Percentiles rank a stretch among this genome's conserved stretches.
These are phyloP conservation scores for Populus hybrid DNA, from an alignment of 441 rosid genomes.

Conservation along the genomic window DNA sequence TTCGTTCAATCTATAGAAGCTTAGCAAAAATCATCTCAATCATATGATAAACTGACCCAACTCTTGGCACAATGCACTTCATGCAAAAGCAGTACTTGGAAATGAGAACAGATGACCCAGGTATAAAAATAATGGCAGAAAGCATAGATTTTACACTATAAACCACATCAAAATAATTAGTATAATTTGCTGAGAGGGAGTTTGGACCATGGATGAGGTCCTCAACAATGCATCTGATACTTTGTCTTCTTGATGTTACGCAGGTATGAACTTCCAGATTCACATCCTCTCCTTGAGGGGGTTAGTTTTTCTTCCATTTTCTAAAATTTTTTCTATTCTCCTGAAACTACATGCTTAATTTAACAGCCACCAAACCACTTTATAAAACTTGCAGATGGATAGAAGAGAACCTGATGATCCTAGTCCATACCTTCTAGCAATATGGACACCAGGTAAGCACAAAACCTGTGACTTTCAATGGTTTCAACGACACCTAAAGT, in stretches of 20 bases:
- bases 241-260: slow-evolving; percentile 29
- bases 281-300: slow-evolving; percentile 76
- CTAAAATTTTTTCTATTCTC: slow-evolving; percentile 8
- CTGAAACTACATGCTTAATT: slow-evolving; percentile 18
- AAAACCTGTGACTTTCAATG: not conserved
- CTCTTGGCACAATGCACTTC: not conserved
- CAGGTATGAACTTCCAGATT: slow-evolving; percentile 92
- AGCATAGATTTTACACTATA: not conserved
- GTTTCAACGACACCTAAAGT: not conserved
- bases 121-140: not conserved
- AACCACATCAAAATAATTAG: not conserved
- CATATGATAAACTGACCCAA: not conserved
- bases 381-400: slow-evolving; percentile 61
- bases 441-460: slow-evolving; percentile 89
- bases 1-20: not conserved
- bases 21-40: slow-evolving; percentile 7
- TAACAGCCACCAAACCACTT: slow-evolving; percentile 10
- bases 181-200: not conserved
- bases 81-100: not conserved
- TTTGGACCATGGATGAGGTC: not conserved
- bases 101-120: not conserved
- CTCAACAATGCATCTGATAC: slow-evolving; percentile 8
- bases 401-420: slow-evolving; percentile 88
- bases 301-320: slow-evolving; percentile 46
- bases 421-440: slow-evolving; percentile 90